Base-by-base conservation (phyloP, 768 basidiomycete species). In the Pilatotrama ljubarskyi region DNA sequence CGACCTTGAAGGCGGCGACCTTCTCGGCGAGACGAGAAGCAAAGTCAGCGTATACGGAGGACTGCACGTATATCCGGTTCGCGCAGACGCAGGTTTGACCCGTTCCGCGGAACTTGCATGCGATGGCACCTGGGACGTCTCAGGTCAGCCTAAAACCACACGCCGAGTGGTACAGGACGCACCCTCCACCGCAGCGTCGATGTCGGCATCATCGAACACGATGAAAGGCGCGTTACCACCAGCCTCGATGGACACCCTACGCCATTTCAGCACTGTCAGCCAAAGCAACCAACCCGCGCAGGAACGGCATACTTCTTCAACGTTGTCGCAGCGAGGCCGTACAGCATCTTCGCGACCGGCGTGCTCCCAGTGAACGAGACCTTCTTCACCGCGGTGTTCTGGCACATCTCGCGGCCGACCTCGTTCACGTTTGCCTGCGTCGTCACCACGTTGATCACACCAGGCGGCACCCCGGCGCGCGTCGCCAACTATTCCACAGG, bases 161-260 rank as follows among this genome's bases (percentile, higher is more conserved):
- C 5, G 9, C 2, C 1, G 9, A 18, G 14, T 5, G 0, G 10
- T 65, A 5, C 63, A 70, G 49, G 71, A 70, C 61, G 60, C 70
- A 83, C 95, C 91, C 64, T 87, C 85, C 7, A 99, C 93, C 26
- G 97, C 97, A 57, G 88, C 86, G 49, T 94, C 91, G 51, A 99
- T 82, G 70, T 98, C 88, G 0, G 95, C 96, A 69, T 98, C 97
- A 63, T 94, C 91, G 71, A 99, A 98, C 7, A 99, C 91, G 66
- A 98, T 97, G 74, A 99, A 95, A 0, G 96, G 91, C 0, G 95
- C 86, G 65, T 98, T 98, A 26, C 97, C 96, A 14, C 95, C 93
- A 26, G 94, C 91, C 75, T 96, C 94, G 37, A 94, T 74, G 1
- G 93, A 93, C 10, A 86, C 71, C 63, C 85, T 78, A 25, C 32